Conservation (phyloP, 1,139 yeast genomes). For the Zygosaccharomyces pseudobailii region DNA sequence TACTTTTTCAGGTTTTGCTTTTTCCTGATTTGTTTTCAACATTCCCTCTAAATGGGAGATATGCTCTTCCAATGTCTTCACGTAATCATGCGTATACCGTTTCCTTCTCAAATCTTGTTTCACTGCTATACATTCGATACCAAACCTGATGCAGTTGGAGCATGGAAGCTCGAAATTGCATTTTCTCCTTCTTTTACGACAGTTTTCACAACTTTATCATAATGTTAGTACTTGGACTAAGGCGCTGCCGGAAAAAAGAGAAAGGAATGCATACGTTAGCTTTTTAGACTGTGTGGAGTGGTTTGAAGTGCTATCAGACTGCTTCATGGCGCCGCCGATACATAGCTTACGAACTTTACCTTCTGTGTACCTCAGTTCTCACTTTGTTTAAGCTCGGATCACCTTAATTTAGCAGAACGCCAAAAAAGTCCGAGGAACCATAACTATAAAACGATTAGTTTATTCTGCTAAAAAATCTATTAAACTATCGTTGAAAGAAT, state of each 20-base stretch:
- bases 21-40: slow-evolving; percentile 14
- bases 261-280: slow-evolving; percentile 5
- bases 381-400: neutral
- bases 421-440: neutral
- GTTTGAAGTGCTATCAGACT: neutral
- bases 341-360: no score
- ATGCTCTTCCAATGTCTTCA: slow-evolving; percentile 32
- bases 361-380: no score
- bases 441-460: neutral
- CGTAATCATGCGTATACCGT: slow-evolving; percentile 47
- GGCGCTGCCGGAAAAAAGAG: neutral
- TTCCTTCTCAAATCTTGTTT: slow-evolving; percentile 46
- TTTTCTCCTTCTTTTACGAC: slow-evolving; percentile 49
- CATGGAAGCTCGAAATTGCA: slow-evolving; percentile 49
- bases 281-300: neutral
- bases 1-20: slow-evolving; percentile 11
- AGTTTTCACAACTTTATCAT: slow-evolving; percentile 29
- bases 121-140: slow-evolving; percentile 44
- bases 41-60: slow-evolving; percentile 21
- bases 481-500: slow-evolving; percentile 51
- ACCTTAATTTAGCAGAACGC: neutral
- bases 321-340: neutral
- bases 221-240: neutral
- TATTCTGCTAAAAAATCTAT: slow-evolving; percentile 38
- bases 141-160: slow-evolving; percentile 41